Conservation (phyloP, 1,284 basidiomycete genomes). For the Macrocystidia cucumis region DNA sequence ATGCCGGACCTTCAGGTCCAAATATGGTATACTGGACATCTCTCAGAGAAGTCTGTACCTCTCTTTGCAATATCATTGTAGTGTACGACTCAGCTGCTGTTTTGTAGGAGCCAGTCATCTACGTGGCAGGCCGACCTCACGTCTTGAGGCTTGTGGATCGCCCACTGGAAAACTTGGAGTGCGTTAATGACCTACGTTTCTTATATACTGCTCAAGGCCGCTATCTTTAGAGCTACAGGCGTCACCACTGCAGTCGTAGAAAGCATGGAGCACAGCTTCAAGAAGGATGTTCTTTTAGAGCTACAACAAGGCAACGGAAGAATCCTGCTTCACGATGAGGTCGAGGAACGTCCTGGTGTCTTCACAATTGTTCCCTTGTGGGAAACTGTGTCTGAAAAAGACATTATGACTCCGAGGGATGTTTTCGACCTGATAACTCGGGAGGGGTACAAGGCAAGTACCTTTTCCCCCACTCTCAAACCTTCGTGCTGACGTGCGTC, state of each 20-base stretch:
- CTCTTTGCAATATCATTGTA: neutral
- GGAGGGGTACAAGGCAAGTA: slow-evolving; percentile 70
- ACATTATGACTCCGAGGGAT: slow-evolving; percentile 92
- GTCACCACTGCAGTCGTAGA: slow-evolving; percentile 92
- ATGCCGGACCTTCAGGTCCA: slow-evolving; percentile 65
- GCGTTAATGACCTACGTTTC: slow-evolving; percentile 20
- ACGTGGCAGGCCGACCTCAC: slow-evolving; percentile 85
- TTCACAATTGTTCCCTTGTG: slow-evolving; percentile 87
- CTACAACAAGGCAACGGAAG: slow-evolving; percentile 69
- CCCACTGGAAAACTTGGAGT: slow-evolving; percentile 92
- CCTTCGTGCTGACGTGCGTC: slow-evolving; percentile 4
- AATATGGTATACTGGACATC: slow-evolving; percentile 88
- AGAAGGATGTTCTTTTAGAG: slow-evolving; percentile 85
- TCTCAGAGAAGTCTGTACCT: slow-evolving; percentile 72
- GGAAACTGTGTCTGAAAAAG: slow-evolving; percentile 79
- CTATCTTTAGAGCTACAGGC: slow-evolving; percentile 73
- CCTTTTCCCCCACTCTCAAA: neutral
- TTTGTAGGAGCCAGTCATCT: slow-evolving; percentile 86
- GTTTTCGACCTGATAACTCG: slow-evolving; percentile 67
- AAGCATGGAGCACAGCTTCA: slow-evolving; percentile 86
- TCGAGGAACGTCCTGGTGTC: slow-evolving; percentile 86
- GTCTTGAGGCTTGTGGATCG: slow-evolving; percentile 88
- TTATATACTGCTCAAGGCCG: neutral
- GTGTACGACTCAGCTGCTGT: slow-evolving; percentile 4
- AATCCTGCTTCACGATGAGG: slow-evolving; percentile 91